A percentile compares a stretch with the other conserved stretches of the same genome.
Evolutionary conservation across 177 flowering plant species (phyloP).

Genomic region (Tripterygium wilfordii): DNA sequence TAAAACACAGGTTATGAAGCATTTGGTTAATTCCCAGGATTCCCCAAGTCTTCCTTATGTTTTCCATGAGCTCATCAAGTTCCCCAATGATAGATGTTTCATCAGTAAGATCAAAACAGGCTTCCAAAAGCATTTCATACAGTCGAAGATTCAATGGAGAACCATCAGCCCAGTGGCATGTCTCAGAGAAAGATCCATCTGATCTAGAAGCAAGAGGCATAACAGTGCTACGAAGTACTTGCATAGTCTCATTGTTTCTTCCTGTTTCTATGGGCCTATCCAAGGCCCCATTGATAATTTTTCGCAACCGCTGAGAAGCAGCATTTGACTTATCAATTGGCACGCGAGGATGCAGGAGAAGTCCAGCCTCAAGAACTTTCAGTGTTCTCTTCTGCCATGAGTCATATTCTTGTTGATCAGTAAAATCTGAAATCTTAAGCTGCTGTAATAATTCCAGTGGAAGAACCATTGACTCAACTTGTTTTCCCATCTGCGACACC

Average conservation of each 20-base stretch:
- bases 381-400: constrained; percentile 42
- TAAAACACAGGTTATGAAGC: constrained; percentile 41
- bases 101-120: constrained; percentile 37
- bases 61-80: constrained; percentile 47
- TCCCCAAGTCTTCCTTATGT: constrained; percentile 45
- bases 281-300: constrained; percentile 31
- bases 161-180: constrained; percentile 58
- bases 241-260: constrained; percentile 42
- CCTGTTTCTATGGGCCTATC: constrained; percentile 47
- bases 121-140: constrained; percentile 40
- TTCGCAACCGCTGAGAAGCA: constrained; percentile 28
- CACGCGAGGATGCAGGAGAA: constrained; percentile 35
- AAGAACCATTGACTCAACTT: constrained; percentile 40
- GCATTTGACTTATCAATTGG: constrained; percentile 33
- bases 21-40: constrained; percentile 43
- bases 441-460: constrained; percentile 49
- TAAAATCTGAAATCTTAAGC: constrained; percentile 40
- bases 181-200: constrained; percentile 33
- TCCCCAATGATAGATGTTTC: constrained; percentile 38
- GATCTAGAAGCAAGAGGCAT: constrained; percentile 41
- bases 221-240: constrained; percentile 41
- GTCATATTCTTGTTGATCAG: constrained; percentile 38
- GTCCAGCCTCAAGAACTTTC: constrained; percentile 45
- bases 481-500: constrained; percentile 31
- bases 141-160: constrained; percentile 38